Conservation (phyloP, 176 grass and related monocot genomes). For the Areca catechu region DNA sequence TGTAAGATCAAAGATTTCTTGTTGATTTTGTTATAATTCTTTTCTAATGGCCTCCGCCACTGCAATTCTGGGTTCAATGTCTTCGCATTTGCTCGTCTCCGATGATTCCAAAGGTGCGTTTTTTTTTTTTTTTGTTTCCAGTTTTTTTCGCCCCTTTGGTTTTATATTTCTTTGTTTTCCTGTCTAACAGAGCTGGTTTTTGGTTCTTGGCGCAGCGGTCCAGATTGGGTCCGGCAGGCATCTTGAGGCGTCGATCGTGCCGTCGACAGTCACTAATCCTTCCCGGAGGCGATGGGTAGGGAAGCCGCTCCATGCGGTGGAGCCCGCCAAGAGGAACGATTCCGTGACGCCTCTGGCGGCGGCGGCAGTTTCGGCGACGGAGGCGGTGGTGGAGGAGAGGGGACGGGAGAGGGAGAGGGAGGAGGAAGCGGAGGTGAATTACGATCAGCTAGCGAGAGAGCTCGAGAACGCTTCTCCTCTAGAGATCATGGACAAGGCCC, state of each 20-base stretch:
- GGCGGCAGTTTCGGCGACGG: slow-evolving; percentile 2
- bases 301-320: slow-evolving; percentile 45
- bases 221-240: slow-evolving; percentile 38
- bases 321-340: slow-evolving; percentile 37
- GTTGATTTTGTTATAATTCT: too few species aligned
- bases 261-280: background rate
- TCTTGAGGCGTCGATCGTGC: slow-evolving; percentile 27
- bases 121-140: too few species aligned
- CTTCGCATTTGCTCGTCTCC: slow-evolving; percentile 37
- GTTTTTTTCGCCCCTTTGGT: background rate
- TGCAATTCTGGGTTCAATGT: slow-evolving; percentile 33
- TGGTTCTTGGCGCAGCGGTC: slow-evolving; percentile 12
- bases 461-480: slow-evolving; percentile 71
- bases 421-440: slow-evolving; percentile 25
- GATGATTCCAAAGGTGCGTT: slow-evolving; percentile 57
- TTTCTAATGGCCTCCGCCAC: slow-evolving; percentile 58
- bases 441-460: slow-evolving; percentile 48
- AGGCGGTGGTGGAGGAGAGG: slow-evolving; percentile 19
- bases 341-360: slow-evolving; percentile 36
- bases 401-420: background rate
- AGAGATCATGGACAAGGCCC: slow-evolving; percentile 83
- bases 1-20: too few species aligned
- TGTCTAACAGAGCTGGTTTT: background rate
- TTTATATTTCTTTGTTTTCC: background rate
- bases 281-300: slow-evolving; percentile 30